A percentile compares a stretch with the other conserved stretches of the same genome.
These are phyloP conservation scores for Venturia effusa DNA, from an alignment of 2,329 filamentous ascomycete species.

Conservation along the genomic window DNA sequence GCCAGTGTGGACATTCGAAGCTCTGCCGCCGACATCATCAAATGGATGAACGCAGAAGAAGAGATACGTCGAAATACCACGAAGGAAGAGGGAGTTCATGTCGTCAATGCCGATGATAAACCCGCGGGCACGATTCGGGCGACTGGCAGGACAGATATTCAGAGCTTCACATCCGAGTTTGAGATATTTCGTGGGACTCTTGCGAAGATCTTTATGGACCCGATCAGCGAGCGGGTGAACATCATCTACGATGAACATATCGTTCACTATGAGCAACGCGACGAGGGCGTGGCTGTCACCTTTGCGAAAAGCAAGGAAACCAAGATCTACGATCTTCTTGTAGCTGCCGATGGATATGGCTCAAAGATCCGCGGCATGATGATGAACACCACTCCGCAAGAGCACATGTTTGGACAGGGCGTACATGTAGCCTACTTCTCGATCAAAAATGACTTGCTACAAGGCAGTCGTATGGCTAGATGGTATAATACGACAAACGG, in stretches of 20 bases:
- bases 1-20: slow-evolving; percentile 45
- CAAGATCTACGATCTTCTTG: slow-evolving; percentile 16
- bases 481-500: slow-evolving; percentile 18
- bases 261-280: slow-evolving; percentile 20
- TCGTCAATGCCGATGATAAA: slow-evolving; percentile 29
- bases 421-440: slow-evolving; percentile 31
- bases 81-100: slow-evolving; percentile 36
- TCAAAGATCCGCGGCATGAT: slow-evolving; percentile 16
- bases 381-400: slow-evolving; percentile 15
- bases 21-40: slow-evolving; percentile 39
- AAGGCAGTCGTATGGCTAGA: slow-evolving; percentile 15
- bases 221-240: slow-evolving; percentile 15
- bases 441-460: slow-evolving; percentile 19
- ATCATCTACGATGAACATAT: slow-evolving; percentile 22
- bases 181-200: slow-evolving; percentile 51
- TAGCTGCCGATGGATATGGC: slow-evolving; percentile 17
- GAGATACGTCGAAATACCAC: slow-evolving; percentile 29
- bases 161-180: slow-evolving; percentile 41
- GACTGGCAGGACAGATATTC: slow-evolving; percentile 32
- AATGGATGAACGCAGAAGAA: slow-evolving; percentile 40
- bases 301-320: slow-evolving; percentile 14
- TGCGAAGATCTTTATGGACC: slow-evolving; percentile 10
- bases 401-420: slow-evolving; percentile 17
- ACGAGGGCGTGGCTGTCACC: slow-evolving; percentile 12
- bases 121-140: slow-evolving; percentile 19